These are phyloP conservation scores for Alternaria atra DNA, from an alignment of 2,329 filamentous ascomycete species.

Conservation along the genomic window DNA sequence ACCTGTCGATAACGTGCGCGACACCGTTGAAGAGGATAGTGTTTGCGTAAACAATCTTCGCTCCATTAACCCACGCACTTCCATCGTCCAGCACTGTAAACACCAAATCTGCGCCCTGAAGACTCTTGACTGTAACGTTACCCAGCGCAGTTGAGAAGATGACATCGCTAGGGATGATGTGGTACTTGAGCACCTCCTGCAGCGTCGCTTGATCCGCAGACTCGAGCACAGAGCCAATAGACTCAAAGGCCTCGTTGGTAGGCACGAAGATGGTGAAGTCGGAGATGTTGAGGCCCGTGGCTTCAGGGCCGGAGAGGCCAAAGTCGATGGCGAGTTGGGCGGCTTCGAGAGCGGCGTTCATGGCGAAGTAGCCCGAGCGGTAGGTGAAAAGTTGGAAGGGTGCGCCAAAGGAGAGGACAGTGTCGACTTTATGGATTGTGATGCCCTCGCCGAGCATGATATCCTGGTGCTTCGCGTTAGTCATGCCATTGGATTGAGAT, in stretches of 20 bases:
- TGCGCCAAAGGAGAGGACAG: slow-evolving; percentile 36
- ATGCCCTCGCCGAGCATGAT: slow-evolving; percentile 39
- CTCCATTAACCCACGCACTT: slow-evolving; percentile 37
- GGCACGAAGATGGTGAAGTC: slow-evolving; percentile 86
- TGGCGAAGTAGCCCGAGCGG: slow-evolving; percentile 35
- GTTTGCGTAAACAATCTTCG: slow-evolving; percentile 33
- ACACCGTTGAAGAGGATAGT: slow-evolving; percentile 39
- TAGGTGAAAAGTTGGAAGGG: slow-evolving; percentile 40
- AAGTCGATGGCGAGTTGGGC: slow-evolving; percentile 34
- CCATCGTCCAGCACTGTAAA: slow-evolving; percentile 37
- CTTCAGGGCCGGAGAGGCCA: slow-evolving; percentile 24
- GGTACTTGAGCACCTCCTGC: slow-evolving; percentile 36
- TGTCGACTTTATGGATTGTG: slow-evolving; percentile 40
- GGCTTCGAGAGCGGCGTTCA: slow-evolving; percentile 25
- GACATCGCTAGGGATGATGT: slow-evolving; percentile 38
- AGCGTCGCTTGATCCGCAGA: slow-evolving; percentile 29
- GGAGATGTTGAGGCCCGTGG: slow-evolving; percentile 43
- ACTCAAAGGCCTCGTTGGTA: slow-evolving; percentile 75
- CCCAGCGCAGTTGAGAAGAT: slow-evolving; percentile 37
- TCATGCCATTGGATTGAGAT: neutral
- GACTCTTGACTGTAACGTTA: slow-evolving; percentile 34
- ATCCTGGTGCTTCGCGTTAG: slow-evolving; percentile 18
- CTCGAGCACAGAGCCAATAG: slow-evolving; percentile 51
- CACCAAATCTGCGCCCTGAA: slow-evolving; percentile 32
- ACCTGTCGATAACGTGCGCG: slow-evolving; percentile 39